Percentiles rank a stretch among this genome's conserved stretches.
phyloP scores from a whole-genome alignment of 306 rosid genomes.

The Erythrophleum fordii region DNA sequence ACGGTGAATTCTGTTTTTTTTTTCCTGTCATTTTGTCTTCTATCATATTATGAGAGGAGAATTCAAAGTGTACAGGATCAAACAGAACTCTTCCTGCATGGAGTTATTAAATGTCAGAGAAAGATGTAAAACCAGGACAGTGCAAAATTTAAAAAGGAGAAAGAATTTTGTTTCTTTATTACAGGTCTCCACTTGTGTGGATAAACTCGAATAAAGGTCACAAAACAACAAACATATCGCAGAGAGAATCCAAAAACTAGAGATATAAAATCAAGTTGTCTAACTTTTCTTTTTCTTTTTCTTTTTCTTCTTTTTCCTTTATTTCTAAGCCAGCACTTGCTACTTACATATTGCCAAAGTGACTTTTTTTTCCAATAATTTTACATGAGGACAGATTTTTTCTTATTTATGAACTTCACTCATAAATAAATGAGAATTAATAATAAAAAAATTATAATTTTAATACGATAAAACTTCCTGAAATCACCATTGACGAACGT shows the following conservation, averaged over 20 bases:
- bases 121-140: neutral
- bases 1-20: neutral
- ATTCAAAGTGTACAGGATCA: too few relatives aligned
- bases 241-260: slow-evolving; percentile 45
- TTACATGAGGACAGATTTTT: too few relatives aligned
- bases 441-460: neutral
- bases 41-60: neutral
- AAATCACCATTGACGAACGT: neutral
- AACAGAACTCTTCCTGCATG: slow-evolving; percentile 18
- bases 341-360: slow-evolving; percentile 21
- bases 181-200: slow-evolving; percentile 26
- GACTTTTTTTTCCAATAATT: too few relatives aligned
- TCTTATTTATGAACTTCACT: neutral
- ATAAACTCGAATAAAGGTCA: slow-evolving; percentile 42
- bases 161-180: neutral
- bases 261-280: slow-evolving; percentile 44
- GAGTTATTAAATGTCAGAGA: slow-evolving; percentile 9
- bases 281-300: slow-evolving; percentile 4
- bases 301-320: slow-evolving; percentile 19
- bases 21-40: neutral
- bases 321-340: slow-evolving; percentile 19
- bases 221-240: slow-evolving; percentile 38
- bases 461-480: too few relatives aligned
- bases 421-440: neutral
- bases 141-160: slow-evolving; percentile 10